Evolutionary conservation across 495 filamentous ascomycete genomes (phyloP).

Genomic region (Tuber borchii): DNA sequence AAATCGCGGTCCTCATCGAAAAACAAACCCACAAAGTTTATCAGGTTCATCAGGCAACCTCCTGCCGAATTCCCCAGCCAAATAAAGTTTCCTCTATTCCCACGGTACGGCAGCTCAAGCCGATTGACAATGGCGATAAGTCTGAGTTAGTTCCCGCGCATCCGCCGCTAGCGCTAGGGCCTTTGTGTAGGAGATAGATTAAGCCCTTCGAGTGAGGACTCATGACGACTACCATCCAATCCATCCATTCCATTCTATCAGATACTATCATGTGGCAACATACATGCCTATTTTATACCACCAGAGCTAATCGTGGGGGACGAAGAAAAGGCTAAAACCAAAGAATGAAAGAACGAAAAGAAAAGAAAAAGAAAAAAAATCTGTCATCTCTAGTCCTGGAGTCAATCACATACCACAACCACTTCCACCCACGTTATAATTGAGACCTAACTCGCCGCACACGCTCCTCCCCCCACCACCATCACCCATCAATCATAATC

Average conservation of each 20-base stretch:
- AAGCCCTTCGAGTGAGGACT: background rate
- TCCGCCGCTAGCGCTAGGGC: background rate
- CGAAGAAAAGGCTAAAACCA: background rate
- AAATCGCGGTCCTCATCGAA: background rate
- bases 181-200: background rate
- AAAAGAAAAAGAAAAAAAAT: slow-evolving; percentile 8
- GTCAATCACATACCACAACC: slow-evolving; percentile 6
- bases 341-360: slow-evolving; percentile 8
- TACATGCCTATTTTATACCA: background rate
- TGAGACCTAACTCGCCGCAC: background rate
- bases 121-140: background rate
- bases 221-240: background rate
- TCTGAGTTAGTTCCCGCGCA: background rate
- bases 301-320: background rate
- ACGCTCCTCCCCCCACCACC: background rate
- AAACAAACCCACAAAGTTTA: background rate
- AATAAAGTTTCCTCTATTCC: background rate
- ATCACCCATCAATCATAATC: slow-evolving; percentile 9
- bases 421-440: background rate
- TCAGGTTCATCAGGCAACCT: background rate
- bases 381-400: background rate
- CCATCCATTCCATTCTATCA: background rate
- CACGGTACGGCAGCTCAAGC: background rate
- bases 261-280: background rate
- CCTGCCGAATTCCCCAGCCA: background rate